A percentile compares a stretch with the other conserved stretches of the same genome.
Conservation (phyloP, 2,329 filamentous ascomycete species). For the Phaeosphaeriaceae sp. region DNA sequence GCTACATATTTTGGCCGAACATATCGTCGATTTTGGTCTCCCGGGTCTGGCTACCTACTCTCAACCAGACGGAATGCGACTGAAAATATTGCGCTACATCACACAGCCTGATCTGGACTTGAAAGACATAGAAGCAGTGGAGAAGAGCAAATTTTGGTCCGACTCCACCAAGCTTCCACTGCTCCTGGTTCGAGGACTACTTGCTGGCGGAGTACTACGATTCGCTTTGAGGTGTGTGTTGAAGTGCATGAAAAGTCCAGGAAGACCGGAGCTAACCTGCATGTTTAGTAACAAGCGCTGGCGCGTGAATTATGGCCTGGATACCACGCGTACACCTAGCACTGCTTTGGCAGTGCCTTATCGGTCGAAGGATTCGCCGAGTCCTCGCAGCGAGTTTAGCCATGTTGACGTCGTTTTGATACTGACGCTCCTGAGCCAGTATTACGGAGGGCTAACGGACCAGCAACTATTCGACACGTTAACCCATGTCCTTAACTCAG, state of each 20-base stretch:
- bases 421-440: conserved; percentile 72
- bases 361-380: conserved; percentile 69
- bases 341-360: conserved; percentile 71
- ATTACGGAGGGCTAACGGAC: conserved; percentile 65
- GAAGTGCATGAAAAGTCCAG: no score
- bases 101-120: no score
- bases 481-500: conserved; percentile 58
- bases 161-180: conserved; percentile 44
- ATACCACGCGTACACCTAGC: conserved; percentile 57
- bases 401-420: conserved; percentile 72
- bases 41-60: no score
- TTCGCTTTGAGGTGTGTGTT: conserved; percentile 63
- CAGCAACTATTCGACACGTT: conserved; percentile 59
- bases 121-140: no score
- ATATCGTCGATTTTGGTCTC: no score
- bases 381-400: conserved; percentile 68
- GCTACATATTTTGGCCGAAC: no score
- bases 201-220: conserved; percentile 61
- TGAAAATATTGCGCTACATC: no score
- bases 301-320: conserved; percentile 69
- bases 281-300: no score
- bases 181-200: conserved; percentile 61
- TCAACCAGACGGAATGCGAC: no score
- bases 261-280: no score
- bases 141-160: conserved; percentile 25